phyloP scores from a whole-genome alignment of 1,139 yeast genomes.

The Suhomyces atakaporum region DNA sequence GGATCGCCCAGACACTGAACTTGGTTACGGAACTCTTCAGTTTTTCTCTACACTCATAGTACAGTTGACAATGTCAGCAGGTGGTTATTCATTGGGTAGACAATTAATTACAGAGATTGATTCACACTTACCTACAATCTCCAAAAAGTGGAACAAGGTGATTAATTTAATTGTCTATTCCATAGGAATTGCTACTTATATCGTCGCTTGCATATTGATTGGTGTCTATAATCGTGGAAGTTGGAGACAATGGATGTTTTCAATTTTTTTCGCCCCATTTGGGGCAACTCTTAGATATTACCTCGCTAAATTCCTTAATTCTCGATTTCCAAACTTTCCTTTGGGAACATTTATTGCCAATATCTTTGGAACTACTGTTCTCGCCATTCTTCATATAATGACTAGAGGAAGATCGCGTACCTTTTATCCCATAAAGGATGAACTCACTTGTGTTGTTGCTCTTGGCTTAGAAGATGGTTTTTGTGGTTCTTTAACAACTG shows the following conservation, averaged over 20 bases:
- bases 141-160: no score
- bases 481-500: slow-evolving; percentile 77
- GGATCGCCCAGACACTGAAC: slow-evolving; percentile 46
- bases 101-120: slow-evolving; percentile 29
- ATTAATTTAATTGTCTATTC: no score
- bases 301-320: slow-evolving; percentile 53
- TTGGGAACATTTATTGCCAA: slow-evolving; percentile 78
- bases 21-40: slow-evolving; percentile 82
- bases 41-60: slow-evolving; percentile 40
- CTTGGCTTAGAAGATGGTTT: slow-evolving; percentile 67
- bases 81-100: slow-evolving; percentile 38
- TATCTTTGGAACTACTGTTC: slow-evolving; percentile 53
- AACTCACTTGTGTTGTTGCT: slow-evolving; percentile 53
- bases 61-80: slow-evolving; percentile 37
- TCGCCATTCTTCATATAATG: slow-evolving; percentile 58
- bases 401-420: slow-evolving; percentile 45
- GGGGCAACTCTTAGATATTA: slow-evolving; percentile 65
- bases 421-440: no score
- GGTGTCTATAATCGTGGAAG: slow-evolving; percentile 35
- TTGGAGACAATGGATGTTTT: slow-evolving; percentile 69
- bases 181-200: slow-evolving; percentile 35
- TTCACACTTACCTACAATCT: slow-evolving; percentile 22
- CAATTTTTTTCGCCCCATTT: slow-evolving; percentile 59
- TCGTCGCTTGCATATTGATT: slow-evolving; percentile 46
- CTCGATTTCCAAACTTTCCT: slow-evolving; percentile 49